phyloP scores from a whole-genome alignment of 306 rosid species.

The Castanea sativa region DNA sequence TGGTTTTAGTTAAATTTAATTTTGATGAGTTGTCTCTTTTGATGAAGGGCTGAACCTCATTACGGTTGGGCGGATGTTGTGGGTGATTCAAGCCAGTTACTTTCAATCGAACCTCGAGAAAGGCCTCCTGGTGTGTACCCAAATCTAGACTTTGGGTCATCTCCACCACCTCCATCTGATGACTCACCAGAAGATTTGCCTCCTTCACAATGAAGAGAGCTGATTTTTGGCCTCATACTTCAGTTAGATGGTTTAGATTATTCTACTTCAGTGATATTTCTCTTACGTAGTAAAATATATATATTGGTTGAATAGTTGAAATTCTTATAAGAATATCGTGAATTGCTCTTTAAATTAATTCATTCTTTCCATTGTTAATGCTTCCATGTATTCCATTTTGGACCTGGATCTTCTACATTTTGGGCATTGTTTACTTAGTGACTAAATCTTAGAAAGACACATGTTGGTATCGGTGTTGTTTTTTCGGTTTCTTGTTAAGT shows the following conservation, averaged over 20 bases:
- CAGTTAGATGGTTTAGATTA: constrained; percentile 19
- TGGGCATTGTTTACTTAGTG: neutral
- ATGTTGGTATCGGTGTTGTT: neutral
- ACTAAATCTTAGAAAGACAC: neutral
- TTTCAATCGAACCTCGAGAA: constrained; percentile 75
- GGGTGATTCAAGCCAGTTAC: constrained; percentile 83
- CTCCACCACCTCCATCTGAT: constrained; percentile 35
- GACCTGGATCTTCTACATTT: neutral
- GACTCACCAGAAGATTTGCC: constrained; percentile 50
- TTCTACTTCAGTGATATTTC: constrained; percentile 13
- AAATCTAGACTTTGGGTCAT: constrained; percentile 58
- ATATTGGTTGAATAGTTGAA: neutral
- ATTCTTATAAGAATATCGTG: constrained; percentile 27
- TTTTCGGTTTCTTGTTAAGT: neutral
- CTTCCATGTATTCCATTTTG: neutral
- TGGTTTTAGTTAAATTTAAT: constrained; percentile 1
- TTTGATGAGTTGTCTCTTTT: constrained; percentile 9
- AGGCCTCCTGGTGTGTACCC: constrained; percentile 87
- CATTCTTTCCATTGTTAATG: constrained; percentile 53
- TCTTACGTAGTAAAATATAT: too few relatives aligned
- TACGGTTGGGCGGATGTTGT: constrained; percentile 98
- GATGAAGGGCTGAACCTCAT: constrained; percentile 88
- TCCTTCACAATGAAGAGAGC: constrained; percentile 44
- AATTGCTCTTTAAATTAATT: constrained; percentile 46
- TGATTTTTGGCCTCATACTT: constrained; percentile 12